A percentile compares a stretch with the other conserved stretches of the same genome.
phyloP scores from a whole-genome alignment of 805 yeast genomes.

The Ogataea corticis region DNA sequence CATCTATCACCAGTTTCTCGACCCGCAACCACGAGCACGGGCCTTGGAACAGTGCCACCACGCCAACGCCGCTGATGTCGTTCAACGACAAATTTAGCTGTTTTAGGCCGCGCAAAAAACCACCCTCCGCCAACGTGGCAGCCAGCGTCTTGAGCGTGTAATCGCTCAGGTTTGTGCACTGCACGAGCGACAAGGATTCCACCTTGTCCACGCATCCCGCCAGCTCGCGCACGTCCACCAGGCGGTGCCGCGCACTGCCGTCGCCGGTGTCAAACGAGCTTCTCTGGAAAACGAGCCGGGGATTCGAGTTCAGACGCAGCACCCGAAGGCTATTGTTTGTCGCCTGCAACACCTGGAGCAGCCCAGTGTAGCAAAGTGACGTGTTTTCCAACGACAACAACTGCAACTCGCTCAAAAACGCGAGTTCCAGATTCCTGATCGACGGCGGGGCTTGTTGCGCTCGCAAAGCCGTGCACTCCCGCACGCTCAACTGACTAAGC shows the following conservation, averaged over 20 bases:
- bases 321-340: slow-evolving; percentile 9
- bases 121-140: slow-evolving; percentile 7
- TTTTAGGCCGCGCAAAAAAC: slow-evolving; percentile 6
- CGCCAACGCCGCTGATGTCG: slow-evolving; percentile 27
- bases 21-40: slow-evolving; percentile 18
- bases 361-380: slow-evolving; percentile 13
- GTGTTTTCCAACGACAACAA: slow-evolving; percentile 15
- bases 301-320: slow-evolving; percentile 16
- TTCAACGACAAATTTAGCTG: slow-evolving; percentile 22
- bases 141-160: slow-evolving; percentile 18
- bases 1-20: slow-evolving; percentile 16
- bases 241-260: slow-evolving; percentile 1
- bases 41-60: slow-evolving; percentile 27
- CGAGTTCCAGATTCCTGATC: slow-evolving; percentile 6
- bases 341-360: slow-evolving; percentile 11
- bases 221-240: slow-evolving; percentile 14
- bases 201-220: slow-evolving; percentile 16
- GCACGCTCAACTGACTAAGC: slow-evolving; percentile 8
- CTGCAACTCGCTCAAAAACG: slow-evolving; percentile 9
- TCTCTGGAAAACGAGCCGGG: slow-evolving; percentile 17
- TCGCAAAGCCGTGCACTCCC: slow-evolving; percentile 9
- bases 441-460: slow-evolving; percentile 6
- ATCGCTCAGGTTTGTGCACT: slow-evolving; percentile 24
- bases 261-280: slow-evolving; percentile 16
- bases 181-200: slow-evolving; percentile 16